A percentile compares a stretch with the other conserved stretches of the same genome.
phyloP scores from a whole-genome alignment of 352 stramenopile species.

The Pythium volutum region DNA sequence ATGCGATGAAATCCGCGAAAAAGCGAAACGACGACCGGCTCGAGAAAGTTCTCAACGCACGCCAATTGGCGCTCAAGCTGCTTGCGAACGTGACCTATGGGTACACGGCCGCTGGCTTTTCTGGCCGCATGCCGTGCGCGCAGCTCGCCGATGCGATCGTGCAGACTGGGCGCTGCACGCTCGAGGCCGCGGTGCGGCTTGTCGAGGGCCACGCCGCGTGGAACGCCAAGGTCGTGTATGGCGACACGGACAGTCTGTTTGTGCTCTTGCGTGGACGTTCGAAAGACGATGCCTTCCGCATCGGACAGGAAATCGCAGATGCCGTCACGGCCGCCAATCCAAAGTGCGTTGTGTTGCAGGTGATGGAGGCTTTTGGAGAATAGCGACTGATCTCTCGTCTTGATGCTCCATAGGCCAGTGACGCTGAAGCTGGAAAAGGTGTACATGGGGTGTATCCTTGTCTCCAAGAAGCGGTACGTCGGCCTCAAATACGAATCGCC shows the following conservation, averaged over 20 bases:
- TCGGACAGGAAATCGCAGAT: slow-evolving; percentile 90
- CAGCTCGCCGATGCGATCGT: slow-evolving; percentile 99
- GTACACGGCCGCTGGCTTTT: slow-evolving; percentile 98
- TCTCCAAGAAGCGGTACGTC: slow-evolving; percentile 96
- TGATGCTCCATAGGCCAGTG: slow-evolving; percentile 46
- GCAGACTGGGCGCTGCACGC: slow-evolving; percentile 83
- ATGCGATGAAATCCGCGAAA: slow-evolving; percentile 93
- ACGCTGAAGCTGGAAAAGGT: slow-evolving; percentile 90
- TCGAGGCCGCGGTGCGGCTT: slow-evolving; percentile 92
- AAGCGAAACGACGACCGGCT: slow-evolving; percentile 55
- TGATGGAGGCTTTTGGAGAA: background rate
- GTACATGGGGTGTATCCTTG: slow-evolving; percentile 90
- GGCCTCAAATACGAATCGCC: slow-evolving; percentile 82
- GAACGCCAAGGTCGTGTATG: slow-evolving; percentile 93
- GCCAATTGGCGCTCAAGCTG: slow-evolving; percentile 97
- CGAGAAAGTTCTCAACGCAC: slow-evolving; percentile 71
- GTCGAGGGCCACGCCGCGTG: slow-evolving; percentile 84
- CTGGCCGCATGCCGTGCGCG: slow-evolving; percentile 94
- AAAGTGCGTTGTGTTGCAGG: slow-evolving; percentile 35
- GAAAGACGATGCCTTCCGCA: slow-evolving; percentile 93
- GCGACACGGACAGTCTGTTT: slow-evolving; percentile 99
- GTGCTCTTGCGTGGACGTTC: slow-evolving; percentile 93
- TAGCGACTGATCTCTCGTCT: background rate
- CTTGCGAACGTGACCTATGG: slow-evolving; percentile 99
- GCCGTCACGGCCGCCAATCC: slow-evolving; percentile 85